These are phyloP conservation scores for Penicillium digitatum DNA, from an alignment of 2,329 filamentous ascomycete genomes.

Conservation along the genomic window DNA sequence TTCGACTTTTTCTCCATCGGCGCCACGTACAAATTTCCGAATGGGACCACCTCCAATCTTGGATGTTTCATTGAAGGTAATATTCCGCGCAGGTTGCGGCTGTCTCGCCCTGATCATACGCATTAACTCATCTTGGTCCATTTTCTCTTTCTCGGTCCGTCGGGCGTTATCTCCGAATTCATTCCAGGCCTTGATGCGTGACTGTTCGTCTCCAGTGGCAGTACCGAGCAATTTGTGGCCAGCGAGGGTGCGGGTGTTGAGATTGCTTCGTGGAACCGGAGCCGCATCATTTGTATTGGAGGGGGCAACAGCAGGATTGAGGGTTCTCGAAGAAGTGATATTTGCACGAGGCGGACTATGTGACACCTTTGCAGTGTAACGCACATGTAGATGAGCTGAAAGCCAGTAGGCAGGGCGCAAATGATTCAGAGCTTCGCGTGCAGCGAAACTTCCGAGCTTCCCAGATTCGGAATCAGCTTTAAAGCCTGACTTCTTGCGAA, in stretches of 20 bases:
- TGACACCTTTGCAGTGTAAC: constrained; percentile 65
- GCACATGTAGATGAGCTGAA: constrained; percentile 86
- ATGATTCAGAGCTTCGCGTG: constrained; percentile 73
- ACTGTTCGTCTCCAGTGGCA: constrained; percentile 4
- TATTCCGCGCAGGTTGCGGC: background rate
- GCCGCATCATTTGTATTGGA: background rate
- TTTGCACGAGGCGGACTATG: constrained; percentile 29
- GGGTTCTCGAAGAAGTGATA: constrained; percentile 15
- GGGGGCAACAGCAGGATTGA: background rate
- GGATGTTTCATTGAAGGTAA: background rate
- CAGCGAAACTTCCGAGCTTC: constrained; percentile 73
- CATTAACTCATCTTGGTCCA: background rate
- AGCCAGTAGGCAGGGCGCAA: constrained; percentile 87
- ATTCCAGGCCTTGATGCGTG: constrained; percentile 38
- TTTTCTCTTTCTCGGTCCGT: constrained; percentile 9
- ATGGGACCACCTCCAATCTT: background rate
- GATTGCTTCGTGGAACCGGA: background rate
- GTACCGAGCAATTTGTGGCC: background rate
- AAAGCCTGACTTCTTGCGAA: constrained; percentile 70
- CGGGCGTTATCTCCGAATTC: constrained; percentile 33
- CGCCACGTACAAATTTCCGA: background rate
- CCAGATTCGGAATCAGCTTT: constrained; percentile 70
- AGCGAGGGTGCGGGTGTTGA: background rate
- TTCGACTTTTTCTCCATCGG: constrained; percentile 16
- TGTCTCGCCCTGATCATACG: background rate